Base-by-base conservation (phyloP, 108 stramenopile genomes). In the Skeletonema potamos region DNA sequence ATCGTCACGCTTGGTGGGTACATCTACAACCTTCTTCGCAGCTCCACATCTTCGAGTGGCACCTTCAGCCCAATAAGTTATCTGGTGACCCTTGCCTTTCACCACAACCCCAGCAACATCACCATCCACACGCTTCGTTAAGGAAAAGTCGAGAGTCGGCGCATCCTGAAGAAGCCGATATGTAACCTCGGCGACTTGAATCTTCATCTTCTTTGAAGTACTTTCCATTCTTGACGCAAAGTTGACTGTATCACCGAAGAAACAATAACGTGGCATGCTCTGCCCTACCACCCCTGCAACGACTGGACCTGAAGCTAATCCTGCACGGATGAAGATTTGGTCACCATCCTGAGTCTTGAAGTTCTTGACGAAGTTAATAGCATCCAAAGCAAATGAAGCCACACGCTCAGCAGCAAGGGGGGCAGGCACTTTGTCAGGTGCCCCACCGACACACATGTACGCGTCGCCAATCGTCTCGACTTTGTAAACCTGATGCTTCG, bases 391-490 rank as follows among this genome's bases (percentile, higher is more conserved):
- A 68, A 84, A 84, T 10, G 29, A 22, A 29, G 62, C 62, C 58
- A 84, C 46, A 13, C 68, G 63, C 1, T 69, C 64, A 30, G n/a
- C n/a, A n/a, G n/a, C n/a, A n/a, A n/a, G n/a, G n/a, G n/a, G n/a
- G n/a, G n/a, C n/a, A n/a, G n/a, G n/a, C n/a, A n/a, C n/a, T n/a
- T n/a, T n/a, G n/a, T n/a, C n/a, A n/a, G 83, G 83, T 1, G 73
- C 54, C 27, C 83, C 83, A 1, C 66, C 29, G 17, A 81, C 83
- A 59, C 67, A 74, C 51, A 81, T 79, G 44, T 84, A 80, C n/a
- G 59, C 54, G 36, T 84, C 71, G 3, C 86, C 84, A 18, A 84
- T 79, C 33, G 83, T 87, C 54, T 84, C 86, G 1, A 82, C 83
- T 54, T 87, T 87, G 73, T 76, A 81, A 0, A 81, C 72, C 39